phyloP scores from a whole-genome alignment of 2,329 filamentous ascomycete species.

The Helicocarpus griseus region DNA sequence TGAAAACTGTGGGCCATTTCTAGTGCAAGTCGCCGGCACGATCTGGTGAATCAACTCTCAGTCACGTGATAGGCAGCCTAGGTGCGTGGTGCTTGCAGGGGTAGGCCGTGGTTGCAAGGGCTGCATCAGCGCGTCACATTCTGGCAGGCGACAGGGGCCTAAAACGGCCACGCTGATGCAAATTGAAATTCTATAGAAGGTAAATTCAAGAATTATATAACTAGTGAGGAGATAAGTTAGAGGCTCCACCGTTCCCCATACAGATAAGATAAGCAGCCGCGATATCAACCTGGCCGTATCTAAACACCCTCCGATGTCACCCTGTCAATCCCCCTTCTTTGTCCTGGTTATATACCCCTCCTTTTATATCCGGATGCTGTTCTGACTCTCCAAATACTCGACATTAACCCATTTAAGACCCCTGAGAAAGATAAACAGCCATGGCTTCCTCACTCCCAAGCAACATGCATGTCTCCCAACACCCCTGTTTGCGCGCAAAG shows the following conservation, averaged over 20 bases:
- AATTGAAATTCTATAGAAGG: neutral
- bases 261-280: constrained; percentile 1
- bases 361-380: neutral
- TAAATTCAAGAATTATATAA: neutral
- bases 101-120: neutral
- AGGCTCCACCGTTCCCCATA: no score
- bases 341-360: neutral
- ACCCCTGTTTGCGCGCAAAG: constrained; percentile 81
- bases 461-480: constrained; percentile 65
- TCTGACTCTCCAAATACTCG: no score
- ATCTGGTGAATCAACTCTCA: neutral
- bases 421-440: neutral
- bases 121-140: neutral
- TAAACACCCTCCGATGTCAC: neutral
- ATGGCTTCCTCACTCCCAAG: constrained; percentile 31
- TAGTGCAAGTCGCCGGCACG: neutral
- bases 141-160: neutral
- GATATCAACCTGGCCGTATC: neutral
- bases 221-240: no score
- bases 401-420: no score
- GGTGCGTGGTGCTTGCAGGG: neutral
- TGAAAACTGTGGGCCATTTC: neutral
- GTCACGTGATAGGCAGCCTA: neutral
- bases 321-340: neutral
- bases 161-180: neutral